Evolutionary conservation across 1,284 basidiomycete genomes (phyloP), one percentile per base, ranked within the genome.

Genomic region (Leccinum pallidistipes): DNA sequence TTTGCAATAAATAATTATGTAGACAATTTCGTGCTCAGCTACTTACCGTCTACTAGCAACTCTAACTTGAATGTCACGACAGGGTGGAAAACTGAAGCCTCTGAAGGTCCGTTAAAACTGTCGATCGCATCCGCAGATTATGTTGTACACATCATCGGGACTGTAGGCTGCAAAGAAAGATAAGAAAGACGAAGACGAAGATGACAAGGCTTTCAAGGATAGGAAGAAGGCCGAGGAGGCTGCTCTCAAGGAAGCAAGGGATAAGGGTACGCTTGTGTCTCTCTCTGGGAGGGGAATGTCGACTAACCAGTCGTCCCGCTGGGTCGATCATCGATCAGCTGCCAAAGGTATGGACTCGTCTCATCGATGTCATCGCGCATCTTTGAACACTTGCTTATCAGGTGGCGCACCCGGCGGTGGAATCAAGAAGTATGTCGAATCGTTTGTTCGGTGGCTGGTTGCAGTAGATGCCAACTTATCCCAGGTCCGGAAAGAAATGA

Each of bases 51-150:
- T 27, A 27, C 24, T 27, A 27, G 24, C 24, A 27, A 27, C 53
- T 40, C 7, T 6, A n/a, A n/a, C n/a, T n/a, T n/a, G n/a, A 43
- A 91, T 91, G 89, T 83, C 88, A 51, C 83, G 90, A 78, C 87
- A 91, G 80, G 91, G 88, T 64, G 90, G 90, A 71, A 92, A 92
- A 77, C 72, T 87, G 57, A 92, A 92, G 82, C 91, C 91, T 61
- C 77, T 88, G 55, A 88, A 88, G 84, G 86, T 83, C 56, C 54
- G 18, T 56, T 11, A 27, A 24, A 18, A 5, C 53, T 32, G 43
- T 5, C 36, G n/a, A 34, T 45, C 43, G 47, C 43, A 61, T 1
- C 54, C 18, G 10, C 53, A 56, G 9, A 8, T 12, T 3, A 24
- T 12, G 18, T 27, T 27, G 7, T 12, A 50, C 47, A 27, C 21